phyloP scores from a whole-genome alignment of 75 land plant genomes.

The Selaginella tamariscina region DNA sequence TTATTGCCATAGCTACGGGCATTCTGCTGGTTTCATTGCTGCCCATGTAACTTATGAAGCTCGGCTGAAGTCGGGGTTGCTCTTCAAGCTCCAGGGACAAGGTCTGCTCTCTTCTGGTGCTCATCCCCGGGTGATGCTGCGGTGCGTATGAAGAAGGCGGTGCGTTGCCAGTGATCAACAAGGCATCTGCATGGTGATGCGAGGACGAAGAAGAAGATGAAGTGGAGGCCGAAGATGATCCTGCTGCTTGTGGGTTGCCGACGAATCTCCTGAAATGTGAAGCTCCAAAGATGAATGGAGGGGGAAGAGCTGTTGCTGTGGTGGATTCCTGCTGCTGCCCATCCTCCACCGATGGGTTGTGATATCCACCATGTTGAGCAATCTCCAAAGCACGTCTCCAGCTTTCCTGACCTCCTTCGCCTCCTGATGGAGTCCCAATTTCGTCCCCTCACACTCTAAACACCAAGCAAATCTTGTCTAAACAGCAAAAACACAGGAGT shows the following conservation, averaged over 20 bases:
- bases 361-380: not conserved
- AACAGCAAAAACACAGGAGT: not conserved
- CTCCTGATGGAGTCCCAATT: conserved; percentile 1
- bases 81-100: not conserved
- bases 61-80: not conserved
- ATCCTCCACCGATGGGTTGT: no score
- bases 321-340: not conserved
- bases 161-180: not conserved
- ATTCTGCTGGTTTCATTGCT: no score
- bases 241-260: no score
- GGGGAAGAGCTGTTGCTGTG: not conserved
- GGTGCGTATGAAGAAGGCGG: not conserved
- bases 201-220: not conserved
- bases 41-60: not conserved
- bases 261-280: not conserved
- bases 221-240: not conserved
- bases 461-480: not conserved
- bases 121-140: not conserved
- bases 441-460: not conserved
- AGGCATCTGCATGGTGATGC: not conserved
- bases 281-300: conserved; percentile 1
- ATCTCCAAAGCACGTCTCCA: not conserved
- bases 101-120: not conserved
- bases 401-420: not conserved
- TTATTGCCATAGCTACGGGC: not conserved